Evolutionary conservation across 345 rosid species (phyloP).

Genomic region (Microcos paniculata): DNA sequence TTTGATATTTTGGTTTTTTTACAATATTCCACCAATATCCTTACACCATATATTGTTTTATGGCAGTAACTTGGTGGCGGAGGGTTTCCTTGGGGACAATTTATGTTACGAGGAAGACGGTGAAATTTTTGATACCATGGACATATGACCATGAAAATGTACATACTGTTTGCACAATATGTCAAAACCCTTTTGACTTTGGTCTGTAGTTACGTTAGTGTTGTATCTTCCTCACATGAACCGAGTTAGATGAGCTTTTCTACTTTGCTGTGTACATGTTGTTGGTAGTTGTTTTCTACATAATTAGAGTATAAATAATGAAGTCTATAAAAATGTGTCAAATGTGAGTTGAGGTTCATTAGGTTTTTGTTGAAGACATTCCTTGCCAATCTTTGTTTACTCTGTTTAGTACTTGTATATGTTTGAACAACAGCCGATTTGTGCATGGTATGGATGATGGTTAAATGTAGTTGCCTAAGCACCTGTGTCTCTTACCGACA

Average conservation of each 20-base stretch:
- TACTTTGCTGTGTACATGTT: neutral
- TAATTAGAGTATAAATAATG: neutral
- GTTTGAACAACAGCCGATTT: neutral
- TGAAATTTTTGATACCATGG: conserved; percentile 81
- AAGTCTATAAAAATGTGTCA: neutral
- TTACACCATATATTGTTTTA: conserved; percentile 15
- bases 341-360: neutral
- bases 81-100: conserved; percentile 49
- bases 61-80: conserved; percentile 76
- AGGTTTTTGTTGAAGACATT: neutral
- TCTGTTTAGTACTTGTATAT: neutral
- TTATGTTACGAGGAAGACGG: conserved; percentile 54
- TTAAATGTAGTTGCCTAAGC: no score
- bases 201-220: neutral
- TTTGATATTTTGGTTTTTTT: neutral
- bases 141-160: conserved; percentile 37
- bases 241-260: neutral
- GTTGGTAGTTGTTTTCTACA: neutral
- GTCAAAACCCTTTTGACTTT: conserved; percentile 11
- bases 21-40: neutral
- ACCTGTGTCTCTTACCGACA: no score
- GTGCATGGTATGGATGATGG: neutral
- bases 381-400: neutral
- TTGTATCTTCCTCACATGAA: neutral
- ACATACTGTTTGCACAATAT: neutral